These are phyloP conservation scores for Tolypocladium tropicale DNA, from an alignment of 2,329 filamentous ascomycete genomes.

Conservation along the genomic window DNA sequence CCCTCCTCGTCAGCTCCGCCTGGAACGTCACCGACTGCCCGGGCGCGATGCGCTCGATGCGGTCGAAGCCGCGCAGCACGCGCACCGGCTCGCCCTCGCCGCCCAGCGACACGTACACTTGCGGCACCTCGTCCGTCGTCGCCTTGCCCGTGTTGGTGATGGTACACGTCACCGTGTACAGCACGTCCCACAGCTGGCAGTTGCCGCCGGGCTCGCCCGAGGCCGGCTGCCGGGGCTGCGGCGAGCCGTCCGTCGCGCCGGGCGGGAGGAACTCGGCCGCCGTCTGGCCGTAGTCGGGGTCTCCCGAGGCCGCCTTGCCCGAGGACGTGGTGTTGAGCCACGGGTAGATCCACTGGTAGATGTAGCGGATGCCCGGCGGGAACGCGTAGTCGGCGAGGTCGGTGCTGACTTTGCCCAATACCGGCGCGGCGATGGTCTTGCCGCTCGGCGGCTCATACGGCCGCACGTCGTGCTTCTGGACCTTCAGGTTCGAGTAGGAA, in stretches of 20 bases:
- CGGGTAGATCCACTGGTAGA: conserved; percentile 56
- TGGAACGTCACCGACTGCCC: conserved; percentile 59
- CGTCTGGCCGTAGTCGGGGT: conserved; percentile 49
- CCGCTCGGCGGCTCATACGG: conserved; percentile 52
- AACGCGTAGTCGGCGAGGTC: conserved; percentile 57
- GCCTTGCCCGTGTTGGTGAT: conserved; percentile 61
- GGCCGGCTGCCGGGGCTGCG: conserved; percentile 44
- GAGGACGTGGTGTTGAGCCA: conserved; percentile 59
- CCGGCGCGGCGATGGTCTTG: conserved; percentile 51
- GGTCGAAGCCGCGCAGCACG: conserved; percentile 71
- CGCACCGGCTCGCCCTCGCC: conserved; percentile 59
- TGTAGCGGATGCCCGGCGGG: conserved; percentile 44
- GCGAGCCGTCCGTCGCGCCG: conserved; percentile 40
- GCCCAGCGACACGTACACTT: conserved; percentile 74
- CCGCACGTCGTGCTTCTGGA: conserved; percentile 38
- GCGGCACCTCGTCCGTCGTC: conserved; percentile 60
- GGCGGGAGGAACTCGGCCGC: conserved; percentile 51
- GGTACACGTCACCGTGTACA: conserved; percentile 57
- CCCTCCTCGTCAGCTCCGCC: conserved; percentile 63
- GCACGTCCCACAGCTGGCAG: conserved; percentile 52
- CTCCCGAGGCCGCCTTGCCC: conserved; percentile 40
- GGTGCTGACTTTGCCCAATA: conserved; percentile 53
- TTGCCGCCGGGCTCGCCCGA: conserved; percentile 53
- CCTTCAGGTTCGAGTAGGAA: conserved; percentile 55
- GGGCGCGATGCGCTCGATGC: conserved; percentile 55